Conservation (phyloP, 257 asterid species). For the Lantana camara region DNA sequence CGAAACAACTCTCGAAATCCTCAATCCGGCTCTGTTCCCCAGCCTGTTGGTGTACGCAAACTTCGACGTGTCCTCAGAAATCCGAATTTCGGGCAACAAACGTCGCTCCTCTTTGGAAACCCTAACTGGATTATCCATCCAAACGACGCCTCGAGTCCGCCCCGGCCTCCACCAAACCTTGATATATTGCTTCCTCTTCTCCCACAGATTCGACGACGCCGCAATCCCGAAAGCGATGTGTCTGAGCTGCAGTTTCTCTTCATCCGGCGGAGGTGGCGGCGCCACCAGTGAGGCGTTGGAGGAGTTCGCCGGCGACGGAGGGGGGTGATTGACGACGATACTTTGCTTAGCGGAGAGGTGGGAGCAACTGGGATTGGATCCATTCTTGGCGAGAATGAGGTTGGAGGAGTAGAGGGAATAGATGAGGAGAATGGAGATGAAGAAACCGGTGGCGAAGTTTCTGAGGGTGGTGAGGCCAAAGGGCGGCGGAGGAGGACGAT, state of each 20-base stretch:
- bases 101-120: constrained; percentile 30
- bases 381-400: constrained; percentile 40
- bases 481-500: constrained; percentile 35
- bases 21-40: constrained; percentile 67
- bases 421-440: constrained; percentile 41
- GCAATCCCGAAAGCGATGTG: constrained; percentile 73
- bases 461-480: constrained; percentile 45
- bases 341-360: constrained; percentile 26
- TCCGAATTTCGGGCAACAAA: constrained; percentile 48
- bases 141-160: constrained; percentile 71
- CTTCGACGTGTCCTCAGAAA: constrained; percentile 54
- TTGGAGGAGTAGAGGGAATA: constrained; percentile 57
- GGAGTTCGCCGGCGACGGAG: neutral
- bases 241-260: constrained; percentile 33
- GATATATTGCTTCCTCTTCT: constrained; percentile 60
- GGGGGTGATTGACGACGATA: neutral
- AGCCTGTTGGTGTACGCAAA: constrained; percentile 59
- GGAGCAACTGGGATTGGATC: constrained; percentile 13
- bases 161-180: constrained; percentile 76
- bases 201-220: constrained; percentile 67
- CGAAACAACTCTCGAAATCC: constrained; percentile 78
- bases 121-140: constrained; percentile 53
- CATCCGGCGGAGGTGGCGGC: neutral
- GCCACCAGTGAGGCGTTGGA: too few species aligned
- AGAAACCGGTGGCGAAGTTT: constrained; percentile 41